These are phyloP conservation scores for Tolypocladium cylindrosporum DNA, from an alignment of 2,329 filamentous ascomycete species.

Conservation along the genomic window DNA sequence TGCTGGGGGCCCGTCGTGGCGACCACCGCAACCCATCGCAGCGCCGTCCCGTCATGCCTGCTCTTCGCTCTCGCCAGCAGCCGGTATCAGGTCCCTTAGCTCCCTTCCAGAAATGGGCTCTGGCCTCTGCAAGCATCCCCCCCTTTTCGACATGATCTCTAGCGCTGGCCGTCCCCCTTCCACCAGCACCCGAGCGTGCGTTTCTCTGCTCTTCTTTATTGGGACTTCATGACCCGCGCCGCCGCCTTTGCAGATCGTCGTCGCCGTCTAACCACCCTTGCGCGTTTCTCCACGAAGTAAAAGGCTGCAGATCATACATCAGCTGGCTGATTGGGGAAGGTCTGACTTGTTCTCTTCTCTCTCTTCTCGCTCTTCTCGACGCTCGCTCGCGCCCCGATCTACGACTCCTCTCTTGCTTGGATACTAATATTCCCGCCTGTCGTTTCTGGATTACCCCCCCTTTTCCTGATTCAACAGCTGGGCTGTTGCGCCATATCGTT, in stretches of 20 bases:
- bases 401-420: not conserved
- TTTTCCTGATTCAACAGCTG: conserved; percentile 1
- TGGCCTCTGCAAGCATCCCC: not conserved
- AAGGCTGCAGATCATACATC: not conserved
- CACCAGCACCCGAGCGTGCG: not conserved
- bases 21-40: not conserved
- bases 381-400: not conserved
- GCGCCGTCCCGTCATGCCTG: not conserved
- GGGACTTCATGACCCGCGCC: not conserved
- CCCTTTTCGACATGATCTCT: not conserved
- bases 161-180: not conserved
- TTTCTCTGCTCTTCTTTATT: not conserved
- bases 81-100: not conserved
- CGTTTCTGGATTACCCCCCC: not conserved
- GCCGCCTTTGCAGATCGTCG: not conserved
- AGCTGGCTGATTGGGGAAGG: not conserved
- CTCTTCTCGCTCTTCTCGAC: not conserved
- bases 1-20: not conserved
- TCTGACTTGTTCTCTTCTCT: not conserved
- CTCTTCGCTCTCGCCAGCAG: not conserved
- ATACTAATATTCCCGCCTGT: not conserved
- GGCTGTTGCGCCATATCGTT: not conserved
- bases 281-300: not conserved
- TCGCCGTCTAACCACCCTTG: not conserved
- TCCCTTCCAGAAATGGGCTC: not conserved